phyloP scores from a whole-genome alignment of 225 moss, liverwort and hornwort genomes.

The Marchantia paleacea region DNA sequence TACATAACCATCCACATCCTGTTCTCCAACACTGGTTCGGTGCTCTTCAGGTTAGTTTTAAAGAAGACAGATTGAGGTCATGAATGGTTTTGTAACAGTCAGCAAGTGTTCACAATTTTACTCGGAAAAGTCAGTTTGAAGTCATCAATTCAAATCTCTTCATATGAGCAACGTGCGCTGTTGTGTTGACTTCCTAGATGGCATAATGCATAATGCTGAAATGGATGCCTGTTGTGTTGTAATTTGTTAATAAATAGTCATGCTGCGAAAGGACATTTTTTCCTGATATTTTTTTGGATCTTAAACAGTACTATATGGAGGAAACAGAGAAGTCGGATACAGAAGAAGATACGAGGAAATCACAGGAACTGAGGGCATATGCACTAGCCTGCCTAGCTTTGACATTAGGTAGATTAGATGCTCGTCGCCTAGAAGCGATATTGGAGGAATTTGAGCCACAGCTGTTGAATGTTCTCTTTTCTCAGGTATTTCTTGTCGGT shows the following conservation, averaged over 20 bases:
- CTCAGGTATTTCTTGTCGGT: slow-evolving; percentile 45
- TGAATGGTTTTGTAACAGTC: too few relatives aligned
- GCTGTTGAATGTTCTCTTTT: slow-evolving; percentile 72
- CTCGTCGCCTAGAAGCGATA: slow-evolving; percentile 55
- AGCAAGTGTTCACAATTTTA: too few relatives aligned
- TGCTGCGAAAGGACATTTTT: not conserved
- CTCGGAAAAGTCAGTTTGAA: too few relatives aligned
- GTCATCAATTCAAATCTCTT: not conserved
- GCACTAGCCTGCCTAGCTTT: slow-evolving; percentile 90
- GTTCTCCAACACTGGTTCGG: slow-evolving; percentile 80
- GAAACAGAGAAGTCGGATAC: slow-evolving; percentile 52
- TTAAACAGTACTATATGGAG: slow-evolving; percentile 76
- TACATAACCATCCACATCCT: slow-evolving; percentile 65
- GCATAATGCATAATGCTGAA: not conserved
- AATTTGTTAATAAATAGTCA: not conserved
- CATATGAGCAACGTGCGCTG: not conserved
- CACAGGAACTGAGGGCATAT: slow-evolving; percentile 86
- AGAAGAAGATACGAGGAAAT: slow-evolving; percentile 55
- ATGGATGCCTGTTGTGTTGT: not conserved
- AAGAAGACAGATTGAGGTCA: not conserved
- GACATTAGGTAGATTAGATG: slow-evolving; percentile 72
- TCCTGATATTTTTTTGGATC: not conserved
- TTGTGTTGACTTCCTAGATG: not conserved
- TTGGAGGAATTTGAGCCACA: slow-evolving; percentile 64
- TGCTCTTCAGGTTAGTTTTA: slow-evolving; percentile 68